Conservation (phyloP, 2,329 filamentous ascomycete species). For the Cladophialophora bantiana region DNA sequence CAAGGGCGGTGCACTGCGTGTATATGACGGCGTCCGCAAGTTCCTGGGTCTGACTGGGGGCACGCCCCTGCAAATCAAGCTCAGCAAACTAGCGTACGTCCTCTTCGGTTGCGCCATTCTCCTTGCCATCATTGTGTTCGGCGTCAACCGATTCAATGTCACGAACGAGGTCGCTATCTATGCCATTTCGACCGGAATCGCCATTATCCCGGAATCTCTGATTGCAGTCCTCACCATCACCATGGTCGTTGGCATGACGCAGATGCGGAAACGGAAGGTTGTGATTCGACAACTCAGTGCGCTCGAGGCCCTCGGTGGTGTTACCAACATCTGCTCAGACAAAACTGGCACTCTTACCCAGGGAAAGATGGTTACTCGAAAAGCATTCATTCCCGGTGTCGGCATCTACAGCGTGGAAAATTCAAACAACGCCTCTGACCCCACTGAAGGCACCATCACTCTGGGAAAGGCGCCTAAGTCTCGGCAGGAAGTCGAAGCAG, state of each 20-base stretch:
- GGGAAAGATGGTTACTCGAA: constrained; percentile 68
- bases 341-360: constrained; percentile 64
- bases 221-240: constrained; percentile 69
- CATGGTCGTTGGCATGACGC: constrained; percentile 63
- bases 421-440: constrained; percentile 65
- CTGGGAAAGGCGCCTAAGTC: constrained; percentile 46
- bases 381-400: constrained; percentile 64
- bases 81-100: constrained; percentile 83
- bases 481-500: constrained; percentile 44
- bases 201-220: constrained; percentile 69
- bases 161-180: constrained; percentile 67
- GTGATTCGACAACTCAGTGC: constrained; percentile 62
- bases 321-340: constrained; percentile 61
- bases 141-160: constrained; percentile 63
- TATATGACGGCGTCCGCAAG: constrained; percentile 58
- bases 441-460: constrained; percentile 58
- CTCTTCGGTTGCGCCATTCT: constrained; percentile 76
- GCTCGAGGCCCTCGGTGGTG: constrained; percentile 64
- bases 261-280: constrained; percentile 61
- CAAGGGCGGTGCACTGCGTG: constrained; percentile 58
- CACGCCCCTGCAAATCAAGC: constrained; percentile 82
- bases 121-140: constrained; percentile 68
- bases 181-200: constrained; percentile 64
- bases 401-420: constrained; percentile 66
- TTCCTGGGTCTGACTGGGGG: constrained; percentile 71